Base-by-base conservation (phyloP, 2,329 filamentous ascomycete species). In the Colletotrichum sp. region DNA sequence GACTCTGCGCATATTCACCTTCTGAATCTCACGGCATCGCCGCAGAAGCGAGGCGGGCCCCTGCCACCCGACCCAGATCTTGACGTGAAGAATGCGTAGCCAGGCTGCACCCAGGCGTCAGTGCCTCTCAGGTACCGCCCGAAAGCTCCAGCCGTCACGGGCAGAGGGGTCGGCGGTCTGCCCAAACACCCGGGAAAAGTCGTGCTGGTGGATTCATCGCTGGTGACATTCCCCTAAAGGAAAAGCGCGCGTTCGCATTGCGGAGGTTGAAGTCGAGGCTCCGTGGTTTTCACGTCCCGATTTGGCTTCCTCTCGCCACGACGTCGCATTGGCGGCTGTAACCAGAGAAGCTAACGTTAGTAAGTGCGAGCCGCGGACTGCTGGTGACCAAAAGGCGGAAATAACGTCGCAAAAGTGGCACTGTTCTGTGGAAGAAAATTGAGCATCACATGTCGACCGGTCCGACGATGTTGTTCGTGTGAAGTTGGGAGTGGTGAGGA, bases 231-330 rank as follows among this genome's bases (percentile, higher is more conserved):
- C 65, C 74, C 7, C 64, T 60, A 76, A 66, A 21, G 64, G 59
- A 16, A 76, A 74, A 30, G 59, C 36, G 64, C 32, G 15, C 21
- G 62, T 49, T 26, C n/a, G 32, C 10, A 68, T 32, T 52, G 66
- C 76, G 76, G 76, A 77, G 70, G 69, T 39, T 55, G 49, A 59
- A 32, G 69, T 70, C 62, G 55, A 68, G 62, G 76, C 74, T 77
- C 76, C 76, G 76, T 71, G 76, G 66, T 71, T 76, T 76, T 74
- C 13, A 49, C 26, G 62, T 73, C 76, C 76, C 76, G 63, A 77
- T 76, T 68, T 59, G 76, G 76, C 10, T 66, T 26, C 28, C 28
- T 67, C 65, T 70, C 28, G 62, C 68, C 63, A 67, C 70, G 74
- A 67, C 62, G 74, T 74, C 24, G 66, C 57, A 70, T 55, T 60